Evolutionary conservation across 2,329 filamentous ascomycete species (phyloP), one percentile per base, ranked within the genome.

Genomic region (Penicillium sp.): DNA sequence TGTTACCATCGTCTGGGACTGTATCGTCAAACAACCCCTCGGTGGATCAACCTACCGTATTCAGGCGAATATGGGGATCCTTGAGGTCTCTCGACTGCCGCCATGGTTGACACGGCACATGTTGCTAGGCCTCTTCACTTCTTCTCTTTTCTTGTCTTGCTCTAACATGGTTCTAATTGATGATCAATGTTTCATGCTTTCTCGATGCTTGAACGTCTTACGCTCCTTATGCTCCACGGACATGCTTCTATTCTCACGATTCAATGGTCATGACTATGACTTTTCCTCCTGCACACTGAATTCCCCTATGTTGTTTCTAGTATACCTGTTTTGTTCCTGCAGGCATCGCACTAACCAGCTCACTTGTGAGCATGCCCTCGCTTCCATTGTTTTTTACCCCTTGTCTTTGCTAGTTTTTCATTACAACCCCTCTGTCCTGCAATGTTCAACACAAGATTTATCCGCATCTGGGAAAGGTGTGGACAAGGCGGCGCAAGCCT

Each of bases 61-160:
- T 56, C 14, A 53, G 43, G 52, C 43, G 56, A 16, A 47, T 60
- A 45, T 60, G 56, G 59, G 49, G 46, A 2, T 56, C 56, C 18
- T 38, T 60, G 30, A 64, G 65, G 9, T 60, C 66, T 20, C 59
- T 69, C 4, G 61, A 63, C 35, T 69, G 67, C 26, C 62, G 65
- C 23, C 60, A 56, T 14, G 63, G 43, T 42, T 52, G 46, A 60
- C 47, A 16, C 42, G 46, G 57, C 47, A 16, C 42, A 11, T 30
- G 11, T 26, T 54, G 1, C 14, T 20, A 16, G 16, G n/a, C 23
- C n/a, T 18, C 18, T 38, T 21, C 9, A 4, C 5, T 33, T 47
- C 11, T 43, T 47, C n/a, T 23, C 49, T 47, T 5, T n/a, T 23
- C 35, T 35, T 48, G 38, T 26, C 43, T 24, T 38, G 20, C 45